Evolutionary conservation across 139 green algal genomes (phyloP), one percentile per base, ranked within the genome.

Genomic region (Ettlia oleoabundans): DNA sequence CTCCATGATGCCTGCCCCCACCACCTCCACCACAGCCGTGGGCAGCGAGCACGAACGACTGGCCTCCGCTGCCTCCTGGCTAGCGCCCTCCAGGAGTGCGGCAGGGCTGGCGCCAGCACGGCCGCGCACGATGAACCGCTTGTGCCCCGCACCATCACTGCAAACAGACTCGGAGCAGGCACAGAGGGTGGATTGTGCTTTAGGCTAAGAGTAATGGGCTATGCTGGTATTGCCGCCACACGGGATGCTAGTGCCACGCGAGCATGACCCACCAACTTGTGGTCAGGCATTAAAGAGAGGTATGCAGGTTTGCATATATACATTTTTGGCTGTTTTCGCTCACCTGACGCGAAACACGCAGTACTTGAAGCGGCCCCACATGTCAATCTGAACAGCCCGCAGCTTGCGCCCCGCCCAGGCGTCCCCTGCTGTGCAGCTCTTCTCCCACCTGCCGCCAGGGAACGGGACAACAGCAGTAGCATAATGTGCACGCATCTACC

Each of bases 281-380:
- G n/a, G n/a, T n/a, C n/a, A n/a, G n/a, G n/a, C n/a, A n/a, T n/a
- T n/a, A n/a, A n/a, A n/a, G n/a, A n/a, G n/a, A n/a, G n/a, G n/a
- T n/a, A n/a, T n/a, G n/a, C n/a, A n/a, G n/a, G n/a, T n/a, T n/a
- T n/a, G n/a, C n/a, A n/a, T n/a, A n/a, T n/a, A n/a, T n/a, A n/a
- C n/a, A n/a, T n/a, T n/a, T n/a, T n/a, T n/a, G n/a, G n/a, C n/a
- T n/a, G n/a, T n/a, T n/a, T n/a, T n/a, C 9, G 19, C 71, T 9
- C 73, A 80, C 73, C 73, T 80, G 40, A 84, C 43, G 43, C 72
- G 42, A 19, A 87, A 40, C 58, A 87, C 64, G n/a, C 52, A 81
- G 37, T 76, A 87, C 21, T 55, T 62, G 82, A 87, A 87, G 51
- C 65, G 35, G 4, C 82, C 82, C 18, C 38, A 62, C 64, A 71